Percentiles rank a stretch among this genome's conserved stretches.
These are phyloP conservation scores for Platanthera zijinensis DNA, from an alignment of 106 monocot genomes.

Conservation along the genomic window DNA sequence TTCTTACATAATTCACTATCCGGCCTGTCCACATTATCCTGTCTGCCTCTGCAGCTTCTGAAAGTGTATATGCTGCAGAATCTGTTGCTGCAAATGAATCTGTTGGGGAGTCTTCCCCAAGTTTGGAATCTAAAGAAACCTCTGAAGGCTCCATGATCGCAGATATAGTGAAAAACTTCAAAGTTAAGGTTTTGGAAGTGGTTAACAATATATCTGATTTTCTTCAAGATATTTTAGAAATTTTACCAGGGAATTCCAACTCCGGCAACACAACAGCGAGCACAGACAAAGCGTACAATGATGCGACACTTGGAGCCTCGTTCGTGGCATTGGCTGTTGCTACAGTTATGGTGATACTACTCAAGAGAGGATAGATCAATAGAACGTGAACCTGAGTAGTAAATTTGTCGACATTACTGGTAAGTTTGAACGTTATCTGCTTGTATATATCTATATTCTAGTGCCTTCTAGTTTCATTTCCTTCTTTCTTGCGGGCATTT, in stretches of 20 bases:
- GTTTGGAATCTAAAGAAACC: not conserved
- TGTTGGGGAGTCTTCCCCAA: no score
- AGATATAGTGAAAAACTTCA: constrained; percentile 24
- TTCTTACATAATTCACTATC: not conserved
- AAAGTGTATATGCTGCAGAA: constrained; percentile 6
- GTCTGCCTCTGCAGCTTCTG: not conserved
- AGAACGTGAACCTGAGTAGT: not conserved
- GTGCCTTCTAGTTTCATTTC: no score
- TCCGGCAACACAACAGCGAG: not conserved
- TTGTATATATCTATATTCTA: no score
- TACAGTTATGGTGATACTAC: constrained; percentile 48
- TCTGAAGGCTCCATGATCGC: not conserved
- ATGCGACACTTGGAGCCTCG: constrained; percentile 6
- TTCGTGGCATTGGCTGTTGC: constrained; percentile 52
- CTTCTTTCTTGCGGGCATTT: no score
- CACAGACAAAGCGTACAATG: not conserved
- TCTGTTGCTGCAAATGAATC: constrained; percentile 9
- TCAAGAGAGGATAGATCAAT: constrained; percentile 37
- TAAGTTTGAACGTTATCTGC: no score
- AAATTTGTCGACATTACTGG: not conserved
- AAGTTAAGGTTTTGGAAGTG: constrained; percentile 24
- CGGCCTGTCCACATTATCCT: not conserved
- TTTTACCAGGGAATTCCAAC: not conserved
- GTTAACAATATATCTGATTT: constrained; percentile 34
- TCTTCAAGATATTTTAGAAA: constrained; percentile 32